Percentiles rank a stretch among this genome's conserved stretches.
Evolutionary conservation across 305 asterid species (phyloP).

Genomic region (Withania somnifera): DNA sequence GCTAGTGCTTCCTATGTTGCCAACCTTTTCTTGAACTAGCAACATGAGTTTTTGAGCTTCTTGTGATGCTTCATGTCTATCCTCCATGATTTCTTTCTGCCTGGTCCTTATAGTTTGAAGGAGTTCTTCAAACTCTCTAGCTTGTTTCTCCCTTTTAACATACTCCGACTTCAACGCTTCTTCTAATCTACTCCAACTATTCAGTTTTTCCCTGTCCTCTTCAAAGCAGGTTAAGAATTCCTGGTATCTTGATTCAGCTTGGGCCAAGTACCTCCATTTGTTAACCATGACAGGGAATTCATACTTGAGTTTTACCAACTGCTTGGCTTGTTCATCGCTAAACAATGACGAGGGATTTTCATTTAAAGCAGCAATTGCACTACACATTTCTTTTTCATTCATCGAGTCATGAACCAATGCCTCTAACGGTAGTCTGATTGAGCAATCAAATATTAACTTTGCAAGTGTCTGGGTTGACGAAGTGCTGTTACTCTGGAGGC

Average conservation of each 20-base stretch:
- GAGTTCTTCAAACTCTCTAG: not conserved
- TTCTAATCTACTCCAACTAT: not conserved
- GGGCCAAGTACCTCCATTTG: not conserved
- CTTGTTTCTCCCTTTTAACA: not conserved
- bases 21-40: slow-evolving; percentile 1
- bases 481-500: not conserved
- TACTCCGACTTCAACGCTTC: not conserved
- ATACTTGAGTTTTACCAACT: not conserved
- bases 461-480: not conserved
- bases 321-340: not conserved
- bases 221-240: not conserved
- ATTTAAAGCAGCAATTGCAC: not conserved
- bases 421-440: not conserved
- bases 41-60: not conserved
- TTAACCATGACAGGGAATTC: not conserved
- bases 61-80: not conserved
- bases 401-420: not conserved
- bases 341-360: not conserved
- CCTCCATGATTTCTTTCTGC: not conserved
- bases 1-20: not conserved
- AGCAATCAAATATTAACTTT: not conserved
- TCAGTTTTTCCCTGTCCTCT: not conserved
- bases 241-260: not conserved
- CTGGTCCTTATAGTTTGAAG: not conserved
- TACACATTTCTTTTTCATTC: not conserved